phyloP scores from a whole-genome alignment of 805 yeast species.

The Saturnispora mendoncae region DNA sequence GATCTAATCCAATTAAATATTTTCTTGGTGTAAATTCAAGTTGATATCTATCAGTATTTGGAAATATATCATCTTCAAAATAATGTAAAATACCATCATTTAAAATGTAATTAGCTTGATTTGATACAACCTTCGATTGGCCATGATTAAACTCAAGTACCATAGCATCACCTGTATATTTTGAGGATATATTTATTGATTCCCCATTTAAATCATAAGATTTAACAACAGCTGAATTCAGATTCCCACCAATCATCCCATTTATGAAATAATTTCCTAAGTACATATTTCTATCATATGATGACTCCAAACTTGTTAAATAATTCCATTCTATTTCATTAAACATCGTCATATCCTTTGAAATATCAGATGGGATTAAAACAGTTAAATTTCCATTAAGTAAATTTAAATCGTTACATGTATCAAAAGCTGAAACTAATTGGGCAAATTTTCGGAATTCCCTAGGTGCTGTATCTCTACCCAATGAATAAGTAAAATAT shows the following conservation, averaged over 20 bases:
- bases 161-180: constrained; percentile 29
- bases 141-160: constrained; percentile 24
- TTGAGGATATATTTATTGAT: constrained; percentile 17
- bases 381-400: constrained; percentile 32
- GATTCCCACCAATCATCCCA: constrained; percentile 40
- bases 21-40: constrained; percentile 43
- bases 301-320: constrained; percentile 27
- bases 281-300: constrained; percentile 21
- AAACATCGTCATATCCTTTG: constrained; percentile 18
- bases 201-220: constrained; percentile 24
- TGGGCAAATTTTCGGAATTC: constrained; percentile 16
- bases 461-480: constrained; percentile 15
- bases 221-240: constrained; percentile 14
- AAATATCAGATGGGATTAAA: constrained; percentile 40
- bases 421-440: constrained; percentile 16
- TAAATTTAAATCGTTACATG: constrained; percentile 17
- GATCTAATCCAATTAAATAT: constrained; percentile 49
- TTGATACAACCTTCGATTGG: constrained; percentile 24
- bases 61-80: constrained; percentile 29
- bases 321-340: constrained; percentile 40
- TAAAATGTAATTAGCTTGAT: constrained; percentile 34
- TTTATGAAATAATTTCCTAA: constrained; percentile 30
- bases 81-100: constrained; percentile 43
- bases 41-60: constrained; percentile 17
- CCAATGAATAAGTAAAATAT: constrained; percentile 21